Conservation (phyloP, 1,284 basidiomycete species). For the Coniophora puteana region DNA sequence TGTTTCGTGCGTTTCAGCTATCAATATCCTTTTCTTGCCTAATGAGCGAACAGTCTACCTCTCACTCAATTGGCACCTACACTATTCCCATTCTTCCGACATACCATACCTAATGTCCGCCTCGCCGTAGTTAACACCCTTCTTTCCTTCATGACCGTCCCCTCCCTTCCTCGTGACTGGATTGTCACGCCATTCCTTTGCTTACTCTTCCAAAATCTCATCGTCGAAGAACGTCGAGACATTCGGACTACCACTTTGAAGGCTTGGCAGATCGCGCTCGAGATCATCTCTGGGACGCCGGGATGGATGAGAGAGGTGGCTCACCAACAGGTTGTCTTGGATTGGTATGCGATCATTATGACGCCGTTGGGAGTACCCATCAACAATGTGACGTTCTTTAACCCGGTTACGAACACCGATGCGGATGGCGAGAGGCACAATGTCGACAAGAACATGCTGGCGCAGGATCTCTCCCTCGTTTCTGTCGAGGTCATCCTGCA, state of each 20-base stretch:
- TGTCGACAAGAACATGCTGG: slow-evolving; percentile 94
- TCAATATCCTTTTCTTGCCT: slow-evolving; percentile 10
- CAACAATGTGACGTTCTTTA: slow-evolving; percentile 72
- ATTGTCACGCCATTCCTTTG: slow-evolving; percentile 75
- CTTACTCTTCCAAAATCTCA: slow-evolving; percentile 91
- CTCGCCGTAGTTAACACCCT: slow-evolving; percentile 91
- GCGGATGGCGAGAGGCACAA: slow-evolving; percentile 73
- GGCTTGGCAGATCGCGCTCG: slow-evolving; percentile 77
- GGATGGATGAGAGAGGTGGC: slow-evolving; percentile 51
- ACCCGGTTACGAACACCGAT: slow-evolving; percentile 46
- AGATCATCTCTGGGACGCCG: slow-evolving; percentile 42
- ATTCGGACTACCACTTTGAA: slow-evolving; percentile 79
- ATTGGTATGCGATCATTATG: slow-evolving; percentile 90
- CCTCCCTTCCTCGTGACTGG: slow-evolving; percentile 81
- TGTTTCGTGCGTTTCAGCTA: slow-evolving; percentile 52
- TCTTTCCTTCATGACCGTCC: slow-evolving; percentile 79
- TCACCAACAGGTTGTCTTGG: slow-evolving; percentile 52
- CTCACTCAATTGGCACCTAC: slow-evolving; percentile 81
- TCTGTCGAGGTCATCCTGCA: slow-evolving; percentile 78
- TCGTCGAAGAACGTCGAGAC: slow-evolving; percentile 88
- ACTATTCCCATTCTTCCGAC: slow-evolving; percentile 95
- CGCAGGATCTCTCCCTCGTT: slow-evolving; percentile 87
- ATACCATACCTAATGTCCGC: slow-evolving; percentile 93
- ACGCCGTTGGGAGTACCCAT: slow-evolving; percentile 86
- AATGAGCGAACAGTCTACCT: slow-evolving; percentile 52